Conservation (phyloP, 805 yeast species). For the Teunomyces funiuensis region DNA sequence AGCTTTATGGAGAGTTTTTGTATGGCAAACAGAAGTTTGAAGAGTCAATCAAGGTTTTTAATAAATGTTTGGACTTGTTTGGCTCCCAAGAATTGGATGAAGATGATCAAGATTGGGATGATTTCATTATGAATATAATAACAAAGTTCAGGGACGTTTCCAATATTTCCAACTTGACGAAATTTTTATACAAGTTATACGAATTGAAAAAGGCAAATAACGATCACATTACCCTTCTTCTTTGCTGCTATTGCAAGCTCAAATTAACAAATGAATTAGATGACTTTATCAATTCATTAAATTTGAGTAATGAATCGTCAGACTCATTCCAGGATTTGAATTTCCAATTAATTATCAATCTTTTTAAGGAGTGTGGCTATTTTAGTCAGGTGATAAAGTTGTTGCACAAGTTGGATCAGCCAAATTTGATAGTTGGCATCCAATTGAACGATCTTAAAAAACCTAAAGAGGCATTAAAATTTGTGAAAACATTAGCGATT, state of each 20-base stretch:
- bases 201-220: constrained; percentile 56
- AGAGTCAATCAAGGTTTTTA: constrained; percentile 74
- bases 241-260: constrained; percentile 79
- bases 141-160: constrained; percentile 77
- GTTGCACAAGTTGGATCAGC: constrained; percentile 70
- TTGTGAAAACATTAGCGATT: constrained; percentile 64
- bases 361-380: constrained; percentile 74
- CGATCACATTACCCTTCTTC: constrained; percentile 78
- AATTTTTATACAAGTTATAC: constrained; percentile 62
- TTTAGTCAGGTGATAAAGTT: constrained; percentile 64
- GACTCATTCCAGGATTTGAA: constrained; percentile 50
- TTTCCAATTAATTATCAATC: constrained; percentile 60
- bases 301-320: constrained; percentile 19
- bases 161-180: constrained; percentile 61
- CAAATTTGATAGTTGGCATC: constrained; percentile 74
- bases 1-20: constrained; percentile 67
- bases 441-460: constrained; percentile 64
- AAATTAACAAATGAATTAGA: constrained; percentile 59
- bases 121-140: constrained; percentile 67
- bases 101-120: constrained; percentile 30
- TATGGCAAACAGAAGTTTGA: constrained; percentile 64
- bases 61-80: constrained; percentile 40
- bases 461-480: constrained; percentile 59
- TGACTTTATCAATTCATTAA: constrained; percentile 49
- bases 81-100: constrained; percentile 12